Conservation (phyloP, 1,284 basidiomycete species). For the Phylloboletellus chloephorus region DNA sequence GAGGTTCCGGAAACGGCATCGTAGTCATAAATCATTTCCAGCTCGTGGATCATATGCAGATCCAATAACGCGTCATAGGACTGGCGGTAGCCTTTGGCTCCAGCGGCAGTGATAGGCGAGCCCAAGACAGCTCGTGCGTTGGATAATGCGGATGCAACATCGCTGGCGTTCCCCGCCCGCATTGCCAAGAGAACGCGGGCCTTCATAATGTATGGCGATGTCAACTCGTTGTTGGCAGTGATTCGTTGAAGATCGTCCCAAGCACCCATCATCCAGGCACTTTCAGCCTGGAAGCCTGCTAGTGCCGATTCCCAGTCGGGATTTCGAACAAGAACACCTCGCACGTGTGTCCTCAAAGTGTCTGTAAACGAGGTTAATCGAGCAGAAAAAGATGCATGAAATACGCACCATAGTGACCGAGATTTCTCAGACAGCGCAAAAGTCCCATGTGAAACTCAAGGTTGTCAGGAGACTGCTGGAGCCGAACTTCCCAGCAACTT, state of each 20-base stretch:
- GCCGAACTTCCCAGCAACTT: conserved; percentile 98
- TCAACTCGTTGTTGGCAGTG: conserved; percentile 45
- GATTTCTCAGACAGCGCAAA: conserved; percentile 85
- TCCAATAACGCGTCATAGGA: conserved; percentile 86
- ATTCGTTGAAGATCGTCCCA: conserved; percentile 78
- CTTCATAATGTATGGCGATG: conserved; percentile 67
- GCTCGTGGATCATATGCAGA: conserved; percentile 85
- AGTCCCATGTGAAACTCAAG: conserved; percentile 87
- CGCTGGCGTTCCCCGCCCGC: conserved; percentile 46
- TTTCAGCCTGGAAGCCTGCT: conserved; percentile 86
- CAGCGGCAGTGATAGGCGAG: conserved; percentile 74
- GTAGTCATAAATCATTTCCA: conserved; percentile 73
- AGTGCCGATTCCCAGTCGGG: conserved; percentile 81
- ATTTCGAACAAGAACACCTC: conserved; percentile 82
- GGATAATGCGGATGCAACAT: conserved; percentile 50
- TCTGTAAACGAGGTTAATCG: conserved; percentile 46
- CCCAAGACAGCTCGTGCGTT: conserved; percentile 78
- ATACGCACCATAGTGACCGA: conserved; percentile 91
- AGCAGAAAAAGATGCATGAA: background rate
- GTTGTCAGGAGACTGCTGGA: conserved; percentile 89
- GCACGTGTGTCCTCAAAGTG: conserved; percentile 92
- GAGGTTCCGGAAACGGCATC: conserved; percentile 37
- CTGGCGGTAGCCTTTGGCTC: conserved; percentile 75
- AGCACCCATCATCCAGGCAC: conserved; percentile 92
- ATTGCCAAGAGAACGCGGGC: conserved; percentile 83